phyloP scores from a whole-genome alignment of 768 basidiomycete species.

The Chalciporus sphaerocephalus region DNA sequence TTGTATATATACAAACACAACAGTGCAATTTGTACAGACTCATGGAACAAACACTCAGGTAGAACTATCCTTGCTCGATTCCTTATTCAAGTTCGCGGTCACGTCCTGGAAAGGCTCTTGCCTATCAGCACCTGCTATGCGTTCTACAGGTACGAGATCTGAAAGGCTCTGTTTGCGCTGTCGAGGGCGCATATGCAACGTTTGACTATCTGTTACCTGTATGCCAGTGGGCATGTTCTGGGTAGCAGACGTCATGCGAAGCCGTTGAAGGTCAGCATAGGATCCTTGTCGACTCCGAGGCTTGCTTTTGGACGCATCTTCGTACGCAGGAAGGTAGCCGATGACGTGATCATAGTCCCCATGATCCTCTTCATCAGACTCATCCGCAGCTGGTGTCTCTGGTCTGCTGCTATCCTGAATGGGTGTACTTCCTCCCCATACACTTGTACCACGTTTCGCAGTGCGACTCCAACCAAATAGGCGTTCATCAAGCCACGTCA shows the following conservation, averaged over 20 bases:
- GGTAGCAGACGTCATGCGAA: conserved; percentile 39
- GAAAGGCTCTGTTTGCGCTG: conserved; percentile 60
- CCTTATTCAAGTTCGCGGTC: conserved; percentile 65
- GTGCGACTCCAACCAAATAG: conserved; percentile 89
- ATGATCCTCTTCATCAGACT: conserved; percentile 80
- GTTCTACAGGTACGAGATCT: conserved; percentile 57
- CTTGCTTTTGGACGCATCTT: conserved; percentile 42
- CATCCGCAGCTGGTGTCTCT: conserved; percentile 71
- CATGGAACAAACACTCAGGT: conserved; percentile 18
- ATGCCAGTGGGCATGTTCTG: conserved; percentile 15
- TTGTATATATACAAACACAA: conserved; percentile 28
- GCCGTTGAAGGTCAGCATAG: conserved; percentile 77
- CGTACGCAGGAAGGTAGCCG: conserved; percentile 52
- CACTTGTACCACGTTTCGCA: conserved; percentile 73
- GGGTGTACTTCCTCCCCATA: conserved; percentile 64
- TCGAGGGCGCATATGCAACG: conserved; percentile 48
- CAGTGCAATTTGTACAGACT: conserved; percentile 18
- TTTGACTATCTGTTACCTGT: conserved; percentile 34
- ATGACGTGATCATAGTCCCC: conserved; percentile 92
- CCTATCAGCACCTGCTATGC: conserved; percentile 57
- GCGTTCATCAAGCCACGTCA: conserved; percentile 93
- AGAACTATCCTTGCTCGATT: conserved; percentile 40
- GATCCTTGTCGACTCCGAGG: conserved; percentile 63
- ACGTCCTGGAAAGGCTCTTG: conserved; percentile 57
- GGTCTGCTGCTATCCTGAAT: conserved; percentile 60